phyloP scores from a whole-genome alignment of 768 basidiomycete genomes.

The Daedaleopsis nitida region DNA sequence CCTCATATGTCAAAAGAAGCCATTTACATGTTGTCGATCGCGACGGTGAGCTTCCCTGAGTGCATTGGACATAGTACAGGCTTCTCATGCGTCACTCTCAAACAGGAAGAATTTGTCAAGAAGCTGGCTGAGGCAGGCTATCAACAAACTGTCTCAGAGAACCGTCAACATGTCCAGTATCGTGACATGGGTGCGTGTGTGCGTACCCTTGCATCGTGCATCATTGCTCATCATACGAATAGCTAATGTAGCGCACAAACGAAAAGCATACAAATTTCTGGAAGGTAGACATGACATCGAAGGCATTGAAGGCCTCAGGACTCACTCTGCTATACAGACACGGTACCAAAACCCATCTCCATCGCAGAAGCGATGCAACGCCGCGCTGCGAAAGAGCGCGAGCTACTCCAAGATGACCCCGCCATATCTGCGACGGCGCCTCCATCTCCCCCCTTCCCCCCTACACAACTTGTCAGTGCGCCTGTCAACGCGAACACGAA shows the following conservation, averaged over 20 bases:
- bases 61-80: not conserved
- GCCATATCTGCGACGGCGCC: conserved; percentile 19
- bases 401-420: conserved; percentile 50
- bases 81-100: not conserved
- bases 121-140: conserved; percentile 71
- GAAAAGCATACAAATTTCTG: conserved; percentile 75
- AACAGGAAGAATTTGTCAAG: conserved; percentile 85
- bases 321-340: conserved; percentile 45
- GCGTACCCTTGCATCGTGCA: not conserved
- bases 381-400: conserved; percentile 54
- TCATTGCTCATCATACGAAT: conserved; percentile 7
- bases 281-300: conserved; percentile 44
- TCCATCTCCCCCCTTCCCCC: conserved; percentile 7
- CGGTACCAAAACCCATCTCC: conserved; percentile 63
- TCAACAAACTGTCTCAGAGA: conserved; percentile 59
- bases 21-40: conserved; percentile 70
- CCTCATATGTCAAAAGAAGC: conserved; percentile 75
- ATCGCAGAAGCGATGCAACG: conserved; percentile 60
- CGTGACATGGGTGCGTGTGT: conserved; percentile 72
- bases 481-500: conserved; percentile 8
- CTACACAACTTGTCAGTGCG: not conserved
- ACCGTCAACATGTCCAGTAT: conserved; percentile 63
- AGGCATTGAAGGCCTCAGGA: not conserved
- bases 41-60: conserved; percentile 54
- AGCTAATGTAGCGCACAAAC: conserved; percentile 63